These are phyloP conservation scores for Lichenothelia convexa DNA, from an alignment of 495 filamentous ascomycete genomes.

Conservation along the genomic window DNA sequence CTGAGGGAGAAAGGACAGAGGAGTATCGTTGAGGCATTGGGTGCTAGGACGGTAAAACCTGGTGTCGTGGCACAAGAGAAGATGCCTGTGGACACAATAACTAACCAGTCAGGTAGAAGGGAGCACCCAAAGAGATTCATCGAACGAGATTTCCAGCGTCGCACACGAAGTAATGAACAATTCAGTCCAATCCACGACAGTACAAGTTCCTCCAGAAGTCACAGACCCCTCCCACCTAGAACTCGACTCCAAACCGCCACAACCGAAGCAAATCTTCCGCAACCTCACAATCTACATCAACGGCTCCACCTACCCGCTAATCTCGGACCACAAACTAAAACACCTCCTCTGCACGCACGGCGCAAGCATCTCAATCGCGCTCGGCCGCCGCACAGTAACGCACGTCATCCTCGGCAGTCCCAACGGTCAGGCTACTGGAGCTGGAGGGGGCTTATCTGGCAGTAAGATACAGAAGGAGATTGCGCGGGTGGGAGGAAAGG, in stretches of 20 bases:
- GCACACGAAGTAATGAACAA: not conserved
- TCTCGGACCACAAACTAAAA: slow-evolving; percentile 80
- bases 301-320: slow-evolving; percentile 59
- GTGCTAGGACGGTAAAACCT: slow-evolving; percentile 1
- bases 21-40: slow-evolving; percentile 14
- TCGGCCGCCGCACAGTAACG: slow-evolving; percentile 56
- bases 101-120: too few species aligned
- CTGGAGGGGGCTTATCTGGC: slow-evolving; percentile 63
- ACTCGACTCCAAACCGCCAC: not conserved
- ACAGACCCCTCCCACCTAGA: not conserved
- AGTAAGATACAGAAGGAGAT: slow-evolving; percentile 77
- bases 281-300: slow-evolving; percentile 68
- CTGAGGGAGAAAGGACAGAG: slow-evolving; percentile 26
- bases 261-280: slow-evolving; percentile 37
- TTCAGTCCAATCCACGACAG: too few species aligned
- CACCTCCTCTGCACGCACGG: slow-evolving; percentile 57
- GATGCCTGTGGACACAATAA: too few species aligned
- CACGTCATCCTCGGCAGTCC: slow-evolving; percentile 68
- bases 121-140: too few species aligned
- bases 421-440: slow-evolving; percentile 19
- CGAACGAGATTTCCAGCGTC: not conserved
- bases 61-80: slow-evolving; percentile 8
- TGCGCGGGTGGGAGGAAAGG: slow-evolving; percentile 36
- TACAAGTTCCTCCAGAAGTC: too few species aligned
- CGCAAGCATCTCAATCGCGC: slow-evolving; percentile 43